Evolutionary conservation across 192 early-diverging fungal genomes (phyloP).

Genomic region (Piromyces sp.): DNA sequence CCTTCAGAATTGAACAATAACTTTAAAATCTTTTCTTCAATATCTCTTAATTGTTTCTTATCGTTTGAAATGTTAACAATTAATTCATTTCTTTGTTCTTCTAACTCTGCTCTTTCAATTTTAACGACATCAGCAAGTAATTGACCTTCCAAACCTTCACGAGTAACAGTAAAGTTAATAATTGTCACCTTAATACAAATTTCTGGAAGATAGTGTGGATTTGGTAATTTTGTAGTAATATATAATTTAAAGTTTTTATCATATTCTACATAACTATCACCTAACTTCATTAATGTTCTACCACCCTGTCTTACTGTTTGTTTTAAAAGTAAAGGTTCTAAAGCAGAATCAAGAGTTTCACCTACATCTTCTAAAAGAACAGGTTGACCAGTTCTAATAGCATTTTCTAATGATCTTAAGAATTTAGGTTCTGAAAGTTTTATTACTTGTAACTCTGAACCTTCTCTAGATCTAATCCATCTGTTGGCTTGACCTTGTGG

Average conservation of each 20-base stretch:
- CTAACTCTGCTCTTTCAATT: constrained; percentile 36
- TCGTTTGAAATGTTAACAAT: constrained; percentile 40
- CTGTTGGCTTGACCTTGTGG: not conserved
- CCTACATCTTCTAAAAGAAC: constrained; percentile 45
- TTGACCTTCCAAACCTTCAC: constrained; percentile 35
- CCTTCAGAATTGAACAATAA: constrained; percentile 41
- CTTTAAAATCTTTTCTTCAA: constrained; percentile 42
- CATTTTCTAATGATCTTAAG: constrained; percentile 37
- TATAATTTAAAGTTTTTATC: constrained; percentile 46
- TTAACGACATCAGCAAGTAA: constrained; percentile 40
- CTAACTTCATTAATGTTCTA: constrained; percentile 39
- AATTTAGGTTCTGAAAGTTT: constrained; percentile 24
- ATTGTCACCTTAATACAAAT: constrained; percentile 47
- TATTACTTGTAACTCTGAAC: not conserved
- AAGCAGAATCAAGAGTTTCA: constrained; percentile 37
- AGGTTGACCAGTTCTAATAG: constrained; percentile 35
- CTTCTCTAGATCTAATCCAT: not conserved
- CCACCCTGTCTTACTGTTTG: constrained; percentile 41
- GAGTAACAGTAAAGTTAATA: constrained; percentile 50
- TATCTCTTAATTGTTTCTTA: constrained; percentile 40
- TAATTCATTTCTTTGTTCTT: constrained; percentile 37
- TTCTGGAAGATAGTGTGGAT: constrained; percentile 44
- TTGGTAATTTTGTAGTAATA: constrained; percentile 41
- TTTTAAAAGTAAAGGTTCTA: constrained; percentile 39
- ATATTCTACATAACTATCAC: constrained; percentile 42